Conservation (phyloP, 495 filamentous ascomycete genomes). For the Parachaetomium inaequale region DNA sequence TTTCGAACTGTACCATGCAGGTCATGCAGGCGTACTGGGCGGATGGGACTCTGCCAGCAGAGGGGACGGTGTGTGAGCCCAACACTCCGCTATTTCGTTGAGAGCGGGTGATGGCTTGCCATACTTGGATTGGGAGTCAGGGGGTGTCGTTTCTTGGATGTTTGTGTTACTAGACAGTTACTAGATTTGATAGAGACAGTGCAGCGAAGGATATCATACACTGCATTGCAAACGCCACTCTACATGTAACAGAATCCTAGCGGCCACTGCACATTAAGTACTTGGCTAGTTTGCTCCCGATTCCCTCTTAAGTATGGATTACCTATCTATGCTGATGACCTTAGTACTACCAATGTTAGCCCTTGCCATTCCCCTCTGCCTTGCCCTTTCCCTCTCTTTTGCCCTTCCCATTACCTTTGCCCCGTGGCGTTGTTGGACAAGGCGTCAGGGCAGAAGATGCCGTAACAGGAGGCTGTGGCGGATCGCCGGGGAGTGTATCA, state of each 20-base stretch:
- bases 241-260: no score
- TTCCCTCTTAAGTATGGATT: no score
- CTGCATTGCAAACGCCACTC: no score
- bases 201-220: no score
- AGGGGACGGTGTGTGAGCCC: conserved; percentile 9
- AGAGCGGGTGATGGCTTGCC: not conserved
- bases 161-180: no score
- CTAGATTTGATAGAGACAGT: no score
- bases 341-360: no score
- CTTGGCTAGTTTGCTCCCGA: no score
- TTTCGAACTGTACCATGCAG: conserved; percentile 5
- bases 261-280: no score
- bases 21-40: conserved; percentile 8
- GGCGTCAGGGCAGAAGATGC: not conserved
- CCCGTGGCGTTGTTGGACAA: not conserved
- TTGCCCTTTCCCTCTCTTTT: not conserved
- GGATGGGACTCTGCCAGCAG: conserved; percentile 4
- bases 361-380: no score
- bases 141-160: not conserved
- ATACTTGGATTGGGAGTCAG: not conserved
- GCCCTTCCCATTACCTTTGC: not conserved
- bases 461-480: not conserved
- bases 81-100: not conserved
- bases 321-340: no score
- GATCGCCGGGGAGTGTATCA: not conserved